Conservation (phyloP, 1,139 yeast species). For the Suhomyces chickasaworum region DNA sequence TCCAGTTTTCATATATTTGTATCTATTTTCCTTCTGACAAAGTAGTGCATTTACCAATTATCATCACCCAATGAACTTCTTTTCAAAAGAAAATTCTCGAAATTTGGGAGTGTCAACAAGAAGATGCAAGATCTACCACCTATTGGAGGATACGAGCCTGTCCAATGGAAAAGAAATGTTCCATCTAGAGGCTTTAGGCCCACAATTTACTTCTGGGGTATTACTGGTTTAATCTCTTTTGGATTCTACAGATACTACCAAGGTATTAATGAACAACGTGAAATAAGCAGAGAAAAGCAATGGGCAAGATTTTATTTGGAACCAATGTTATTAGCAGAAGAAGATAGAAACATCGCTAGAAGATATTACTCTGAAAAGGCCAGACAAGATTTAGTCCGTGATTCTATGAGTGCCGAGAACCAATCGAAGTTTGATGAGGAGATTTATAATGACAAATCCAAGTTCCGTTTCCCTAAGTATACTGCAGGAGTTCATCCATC, state of each 20-base stretch:
- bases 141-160: conserved; percentile 79
- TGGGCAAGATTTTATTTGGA: conserved; percentile 77
- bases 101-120: not conserved
- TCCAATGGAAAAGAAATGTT: conserved; percentile 87
- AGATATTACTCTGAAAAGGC: conserved; percentile 66
- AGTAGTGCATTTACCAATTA: conserved; percentile 9
- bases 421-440: conserved; percentile 48
- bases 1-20: too few relatives aligned
- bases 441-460: conserved; percentile 48
- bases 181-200: conserved; percentile 88
- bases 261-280: conserved; percentile 78
- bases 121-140: conserved; percentile 84
- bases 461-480: conserved; percentile 48
- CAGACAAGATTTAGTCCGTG: conserved; percentile 61
- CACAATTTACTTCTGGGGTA: conserved; percentile 64
- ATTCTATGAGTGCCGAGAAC: conserved; percentile 43
- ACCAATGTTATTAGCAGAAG: conserved; percentile 80
- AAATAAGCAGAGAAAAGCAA: conserved; percentile 70
- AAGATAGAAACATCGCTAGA: conserved; percentile 78
- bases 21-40: too few relatives aligned
- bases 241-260: conserved; percentile 70
- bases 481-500: conserved; percentile 46
- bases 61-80: conserved; percentile 15
- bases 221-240: conserved; percentile 64
- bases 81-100: conserved; percentile 11